Base-by-base conservation (phyloP, 257 asterid genomes). In the Craterostigma plantagineum region DNA sequence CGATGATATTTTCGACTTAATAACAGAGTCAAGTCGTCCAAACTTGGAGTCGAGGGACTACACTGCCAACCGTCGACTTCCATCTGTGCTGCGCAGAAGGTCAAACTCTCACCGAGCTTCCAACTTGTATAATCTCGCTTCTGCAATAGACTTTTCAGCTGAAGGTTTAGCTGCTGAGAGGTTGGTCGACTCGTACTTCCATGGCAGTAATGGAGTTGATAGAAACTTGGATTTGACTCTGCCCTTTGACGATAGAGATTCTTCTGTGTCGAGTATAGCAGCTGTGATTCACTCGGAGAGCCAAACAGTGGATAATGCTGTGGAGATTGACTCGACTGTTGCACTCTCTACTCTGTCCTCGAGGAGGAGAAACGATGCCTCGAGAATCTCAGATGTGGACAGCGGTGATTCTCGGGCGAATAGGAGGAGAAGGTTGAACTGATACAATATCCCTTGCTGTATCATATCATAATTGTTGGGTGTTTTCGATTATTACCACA, bases 241-340 rank as follows among this genome's bases (percentile, higher is more conserved):
- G 6, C 30, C 30, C 30, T 23, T 23, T 23, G 30, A 23, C 4
- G 99, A 90, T 45, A 67, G 99, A 66, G 95, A 83, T 51, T 23
- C 30, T 23, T 90, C 99, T 0, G 66, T 90, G 9, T 90, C 99
- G 1, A 90, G 99, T 61, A 83, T 90, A 43, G 99, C 99, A 36
- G 99, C 99, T 43, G 94, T 77, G 17, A 83, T 90, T 62, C 99
- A 90, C 46, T 90, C 99, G 0, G 99, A 84, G 75, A 77, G 94
- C 53, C 96, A 83, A 44, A 90, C 99, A 1, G 58, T 83, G 49
- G 99, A 90, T 40, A 90, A 80, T 33, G 91, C 94, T 1, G 54
- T 81, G 10, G 99, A 90, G 51, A 90, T 77, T n/a, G 94, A 90
- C 54, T 90, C 99, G n/a, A 83, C 70, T 0, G 95, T 82, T 27